phyloP scores from a whole-genome alignment of 805 yeast genomes.

The Metschnikowia lunata region DNA sequence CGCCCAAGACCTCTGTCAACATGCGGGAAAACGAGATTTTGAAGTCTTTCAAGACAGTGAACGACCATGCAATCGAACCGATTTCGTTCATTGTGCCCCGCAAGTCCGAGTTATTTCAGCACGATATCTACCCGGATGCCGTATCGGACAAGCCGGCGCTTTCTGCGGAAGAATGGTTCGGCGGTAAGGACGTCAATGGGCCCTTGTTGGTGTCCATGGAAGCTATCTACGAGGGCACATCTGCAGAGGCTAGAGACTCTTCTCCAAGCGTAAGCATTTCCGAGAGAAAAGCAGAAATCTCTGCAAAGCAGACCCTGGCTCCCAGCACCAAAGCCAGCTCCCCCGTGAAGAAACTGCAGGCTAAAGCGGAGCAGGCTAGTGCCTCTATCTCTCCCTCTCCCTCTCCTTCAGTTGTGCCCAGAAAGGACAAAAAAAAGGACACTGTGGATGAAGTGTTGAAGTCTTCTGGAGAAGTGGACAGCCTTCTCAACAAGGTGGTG shows the following conservation, averaged over 20 bases:
- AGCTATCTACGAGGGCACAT: conserved; percentile 72
- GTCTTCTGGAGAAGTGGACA: conserved; percentile 31
- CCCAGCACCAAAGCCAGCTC: conserved; percentile 1
- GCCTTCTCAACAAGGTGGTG: conserved; percentile 34
- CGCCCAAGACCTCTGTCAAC: conserved; percentile 79
- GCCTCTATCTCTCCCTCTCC: conserved; percentile 5
- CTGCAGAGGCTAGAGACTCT: conserved; percentile 44
- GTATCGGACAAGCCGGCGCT: conserved; percentile 78
- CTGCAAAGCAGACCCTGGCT: conserved; percentile 2
- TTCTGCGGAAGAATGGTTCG: conserved; percentile 71
- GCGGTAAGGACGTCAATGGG: conserved; percentile 75
- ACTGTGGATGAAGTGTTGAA: conserved; percentile 32
- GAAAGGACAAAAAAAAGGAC: not conserved
- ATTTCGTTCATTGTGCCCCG: conserved; percentile 91
- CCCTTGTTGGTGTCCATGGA: conserved; percentile 77
- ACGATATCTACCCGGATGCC: conserved; percentile 88
- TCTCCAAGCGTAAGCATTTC: conserved; percentile 30
- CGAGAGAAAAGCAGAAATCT: conserved; percentile 14
- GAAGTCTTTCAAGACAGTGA: conserved; percentile 79
- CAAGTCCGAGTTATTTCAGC: conserved; percentile 88
- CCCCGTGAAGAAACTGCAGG: not conserved
- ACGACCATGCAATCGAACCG: conserved; percentile 82
- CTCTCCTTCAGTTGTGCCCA: not conserved
- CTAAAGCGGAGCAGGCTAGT: not conserved
- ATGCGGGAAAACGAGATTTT: conserved; percentile 81